A percentile compares a stretch with the other conserved stretches of the same genome.
These are phyloP conservation scores for Actinomortierella wolfii DNA, from an alignment of 371 early-diverging fungal genomes.

Conservation along the genomic window DNA sequence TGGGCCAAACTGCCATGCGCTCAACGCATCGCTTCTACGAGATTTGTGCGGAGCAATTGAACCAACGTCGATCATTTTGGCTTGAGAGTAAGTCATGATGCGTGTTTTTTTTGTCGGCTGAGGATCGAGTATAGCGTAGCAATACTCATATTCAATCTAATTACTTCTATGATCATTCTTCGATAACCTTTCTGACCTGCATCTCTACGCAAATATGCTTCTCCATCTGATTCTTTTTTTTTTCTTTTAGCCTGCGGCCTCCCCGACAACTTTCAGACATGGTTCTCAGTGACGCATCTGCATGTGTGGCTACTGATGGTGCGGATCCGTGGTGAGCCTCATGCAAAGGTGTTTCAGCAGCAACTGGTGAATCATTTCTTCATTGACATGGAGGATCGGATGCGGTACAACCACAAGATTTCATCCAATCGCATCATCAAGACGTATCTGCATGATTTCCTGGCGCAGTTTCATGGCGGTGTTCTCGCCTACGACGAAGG, in stretches of 20 bases:
- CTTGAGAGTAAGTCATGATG: conserved; percentile 55
- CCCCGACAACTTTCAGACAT: conserved; percentile 91
- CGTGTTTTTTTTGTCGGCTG: neutral
- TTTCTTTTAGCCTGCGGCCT: conserved; percentile 63
- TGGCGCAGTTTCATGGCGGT: conserved; percentile 88
- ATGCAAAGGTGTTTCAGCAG: conserved; percentile 82
- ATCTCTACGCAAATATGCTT: too few species aligned
- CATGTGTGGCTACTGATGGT: conserved; percentile 96
- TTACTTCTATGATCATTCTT: neutral
- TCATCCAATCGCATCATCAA: conserved; percentile 71
- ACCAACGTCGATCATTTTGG: conserved; percentile 60
- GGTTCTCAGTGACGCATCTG: conserved; percentile 90
- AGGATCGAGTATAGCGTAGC: neutral
- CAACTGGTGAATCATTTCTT: conserved; percentile 90
- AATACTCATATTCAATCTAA: neutral
- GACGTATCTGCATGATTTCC: conserved; percentile 77
- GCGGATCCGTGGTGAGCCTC: conserved; percentile 72
- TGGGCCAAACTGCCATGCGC: conserved; percentile 59
- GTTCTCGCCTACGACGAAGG: conserved; percentile 95
- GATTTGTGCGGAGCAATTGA: conserved; percentile 56
- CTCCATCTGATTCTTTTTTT: neutral
- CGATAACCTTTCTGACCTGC: too few species aligned
- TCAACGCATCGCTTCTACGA: conserved; percentile 59
- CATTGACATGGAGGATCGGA: conserved; percentile 83
- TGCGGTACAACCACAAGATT: conserved; percentile 68